Base-by-base conservation (phyloP, 2,329 filamentous ascomycete species). In the Penicillium sp. region DNA sequence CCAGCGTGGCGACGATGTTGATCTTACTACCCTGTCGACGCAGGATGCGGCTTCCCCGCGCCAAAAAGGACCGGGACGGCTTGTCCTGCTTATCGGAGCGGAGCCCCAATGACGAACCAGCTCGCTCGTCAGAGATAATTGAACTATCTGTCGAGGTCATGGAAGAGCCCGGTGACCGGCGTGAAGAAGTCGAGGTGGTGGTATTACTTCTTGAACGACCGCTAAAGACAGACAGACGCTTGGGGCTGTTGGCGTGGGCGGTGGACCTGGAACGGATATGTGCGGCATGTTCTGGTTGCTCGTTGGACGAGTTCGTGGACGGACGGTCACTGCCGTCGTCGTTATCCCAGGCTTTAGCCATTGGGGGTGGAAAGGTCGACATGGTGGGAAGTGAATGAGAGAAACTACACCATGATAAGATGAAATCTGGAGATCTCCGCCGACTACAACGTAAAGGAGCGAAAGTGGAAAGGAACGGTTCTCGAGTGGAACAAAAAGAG, bases 161-260 rank as follows among this genome's bases (percentile, higher is more conserved):
- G 21, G 75, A 75, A 19, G 76, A 76, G 40, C 74, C 75, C n/a
- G 79, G 77, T 16, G 79, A 80, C 43, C 72, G 76, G 58, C 69
- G 71, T 19, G 72, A 73, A 21, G 80, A 79, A 41, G 79, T 78
- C 2, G 82, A 82, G 10, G 81, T 85, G 59, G 78, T 81, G 25
- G 79, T 80, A 40, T 77, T 77, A 60, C 74, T 76, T 58, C 75
- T 66, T 8, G 75, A 74, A 19, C 75, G 74, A 36, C 71, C 70
- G 50, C 68, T 67, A 36, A 77, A 76, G 53, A 77, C 71, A 0
- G 75, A 77, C 13, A 75, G 54, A 31, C 74, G 72, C 62, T 71
- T 76, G 21, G 75, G 74, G 54, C 69, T 76, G 19, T 73, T 66
- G 13, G 71, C 60, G 57, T 71, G 68, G 25, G 70, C 72, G 34